Percentiles rank a stretch among this genome's conserved stretches.
Evolutionary conservation across 2,329 filamentous ascomycete species (phyloP).

Genomic region (Aaosphaeria pasadenensis): DNA sequence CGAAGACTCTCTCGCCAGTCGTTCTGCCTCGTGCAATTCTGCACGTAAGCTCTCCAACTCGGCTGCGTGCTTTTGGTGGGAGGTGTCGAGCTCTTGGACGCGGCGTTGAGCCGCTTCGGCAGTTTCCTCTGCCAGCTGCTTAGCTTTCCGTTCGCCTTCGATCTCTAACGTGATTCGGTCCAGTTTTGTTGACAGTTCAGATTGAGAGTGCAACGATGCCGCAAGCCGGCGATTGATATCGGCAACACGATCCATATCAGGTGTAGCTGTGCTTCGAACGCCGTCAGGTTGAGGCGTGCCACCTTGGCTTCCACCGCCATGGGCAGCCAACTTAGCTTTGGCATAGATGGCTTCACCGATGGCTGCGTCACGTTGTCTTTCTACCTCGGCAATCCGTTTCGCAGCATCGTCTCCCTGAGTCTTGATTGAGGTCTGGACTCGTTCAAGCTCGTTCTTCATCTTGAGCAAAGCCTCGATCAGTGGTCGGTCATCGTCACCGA

Average conservation of each 20-base stretch:
- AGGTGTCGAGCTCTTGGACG: conserved; percentile 77
- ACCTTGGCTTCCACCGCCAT: conserved; percentile 63
- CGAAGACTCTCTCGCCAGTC: conserved; percentile 75
- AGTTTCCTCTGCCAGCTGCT: conserved; percentile 85
- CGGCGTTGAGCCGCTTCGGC: conserved; percentile 77
- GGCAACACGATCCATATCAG: conserved; percentile 63
- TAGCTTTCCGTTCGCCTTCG: conserved; percentile 75
- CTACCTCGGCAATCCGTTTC: conserved; percentile 86
- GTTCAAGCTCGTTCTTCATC: conserved; percentile 85
- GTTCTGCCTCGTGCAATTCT: conserved; percentile 78
- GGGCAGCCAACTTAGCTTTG: conserved; percentile 85
- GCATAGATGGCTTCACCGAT: conserved; percentile 93
- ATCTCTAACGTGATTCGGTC: conserved; percentile 69
- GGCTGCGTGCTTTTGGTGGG: conserved; percentile 76
- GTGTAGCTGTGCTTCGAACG: conserved; percentile 58
- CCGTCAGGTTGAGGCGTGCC: conserved; percentile 53
- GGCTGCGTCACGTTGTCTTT: conserved; percentile 92
- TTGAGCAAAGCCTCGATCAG: conserved; percentile 87
- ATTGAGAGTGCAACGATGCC: conserved; percentile 72
- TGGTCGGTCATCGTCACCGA: conserved; percentile 88
- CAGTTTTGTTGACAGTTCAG: conserved; percentile 74
- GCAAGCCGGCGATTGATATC: conserved; percentile 83
- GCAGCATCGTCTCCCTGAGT: conserved; percentile 82
- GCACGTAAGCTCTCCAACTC: conserved; percentile 84
- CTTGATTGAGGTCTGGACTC: conserved; percentile 86